A percentile compares a stretch with the other conserved stretches of the same genome.
phyloP scores from a whole-genome alignment of 257 asterid genomes.

The Solanum bulbocastanum region DNA sequence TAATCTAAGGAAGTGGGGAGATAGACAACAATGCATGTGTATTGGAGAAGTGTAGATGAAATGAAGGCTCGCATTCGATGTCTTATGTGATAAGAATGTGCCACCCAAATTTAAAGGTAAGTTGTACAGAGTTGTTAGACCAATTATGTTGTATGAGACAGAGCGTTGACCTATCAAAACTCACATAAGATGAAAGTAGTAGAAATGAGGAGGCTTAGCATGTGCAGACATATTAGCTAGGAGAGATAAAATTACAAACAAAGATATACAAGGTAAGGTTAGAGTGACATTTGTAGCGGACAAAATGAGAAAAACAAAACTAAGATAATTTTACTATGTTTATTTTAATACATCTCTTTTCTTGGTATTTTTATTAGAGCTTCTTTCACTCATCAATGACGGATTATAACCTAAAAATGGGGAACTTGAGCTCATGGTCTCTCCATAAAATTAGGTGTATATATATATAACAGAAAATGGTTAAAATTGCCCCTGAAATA shows the following conservation, averaged over 20 bases:
- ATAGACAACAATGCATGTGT: not conserved
- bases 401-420: not conserved
- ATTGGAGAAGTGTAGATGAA: not conserved
- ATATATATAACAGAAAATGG: no score
- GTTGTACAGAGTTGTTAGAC: not conserved
- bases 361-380: not conserved
- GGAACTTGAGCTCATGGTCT: not conserved
- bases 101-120: not conserved
- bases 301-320: not conserved
- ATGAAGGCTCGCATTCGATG: not conserved
- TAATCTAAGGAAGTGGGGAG: not conserved
- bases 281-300: not conserved
- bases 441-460: not conserved
- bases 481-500: no score
- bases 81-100: not conserved
- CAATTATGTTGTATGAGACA: not conserved
- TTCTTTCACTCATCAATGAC: not conserved
- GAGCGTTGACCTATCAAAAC: not conserved
- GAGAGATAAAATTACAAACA: not conserved
- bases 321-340: not conserved
- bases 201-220: not conserved
- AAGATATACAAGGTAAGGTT: not conserved
- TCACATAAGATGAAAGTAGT: not conserved
- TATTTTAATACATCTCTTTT: no score
- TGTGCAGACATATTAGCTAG: not conserved